Percentiles rank a stretch among this genome's conserved stretches.
Evolutionary conservation across 2,329 filamentous ascomycete species (phyloP).

Genomic region (Cladobotryum protrusum): DNA sequence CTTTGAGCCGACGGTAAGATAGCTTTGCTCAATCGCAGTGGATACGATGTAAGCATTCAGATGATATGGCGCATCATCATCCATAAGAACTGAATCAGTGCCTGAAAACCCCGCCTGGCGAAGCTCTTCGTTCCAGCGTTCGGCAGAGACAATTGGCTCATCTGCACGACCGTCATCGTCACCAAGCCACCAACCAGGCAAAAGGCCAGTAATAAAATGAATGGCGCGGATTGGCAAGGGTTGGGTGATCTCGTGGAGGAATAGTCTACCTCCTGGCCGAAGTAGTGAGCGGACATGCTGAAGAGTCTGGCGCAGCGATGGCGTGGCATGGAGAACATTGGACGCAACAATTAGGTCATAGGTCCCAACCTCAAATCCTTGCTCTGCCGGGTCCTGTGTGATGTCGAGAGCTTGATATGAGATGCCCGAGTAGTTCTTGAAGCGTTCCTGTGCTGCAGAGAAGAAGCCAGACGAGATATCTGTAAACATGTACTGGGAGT

Average conservation of each 20-base stretch:
- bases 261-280: slow-evolving; percentile 1
- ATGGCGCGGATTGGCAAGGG: not conserved
- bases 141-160: slow-evolving; percentile 20
- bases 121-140: slow-evolving; percentile 24
- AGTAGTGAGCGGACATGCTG: slow-evolving; percentile 2
- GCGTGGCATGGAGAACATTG: slow-evolving; percentile 1
- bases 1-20: too few relatives aligned
- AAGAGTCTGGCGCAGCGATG: not conserved
- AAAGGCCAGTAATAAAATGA: slow-evolving; percentile 16
- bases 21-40: too few relatives aligned
- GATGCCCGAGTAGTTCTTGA: slow-evolving; percentile 11
- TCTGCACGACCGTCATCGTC: slow-evolving; percentile 19
- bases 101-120: slow-evolving; percentile 20
- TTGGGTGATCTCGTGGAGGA: slow-evolving; percentile 1
- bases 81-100: slow-evolving; percentile 10
- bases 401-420: slow-evolving; percentile 22
- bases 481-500: slow-evolving; percentile 19
- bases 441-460: slow-evolving; percentile 15
- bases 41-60: not conserved
- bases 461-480: slow-evolving; percentile 20
- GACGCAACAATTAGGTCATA: slow-evolving; percentile 12
- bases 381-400: slow-evolving; percentile 1
- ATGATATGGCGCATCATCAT: slow-evolving; percentile 16
- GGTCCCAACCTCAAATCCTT: slow-evolving; percentile 6
- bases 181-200: slow-evolving; percentile 33